phyloP scores from a whole-genome alignment of 352 stramenopile genomes.

The Pythium phragmitis region DNA sequence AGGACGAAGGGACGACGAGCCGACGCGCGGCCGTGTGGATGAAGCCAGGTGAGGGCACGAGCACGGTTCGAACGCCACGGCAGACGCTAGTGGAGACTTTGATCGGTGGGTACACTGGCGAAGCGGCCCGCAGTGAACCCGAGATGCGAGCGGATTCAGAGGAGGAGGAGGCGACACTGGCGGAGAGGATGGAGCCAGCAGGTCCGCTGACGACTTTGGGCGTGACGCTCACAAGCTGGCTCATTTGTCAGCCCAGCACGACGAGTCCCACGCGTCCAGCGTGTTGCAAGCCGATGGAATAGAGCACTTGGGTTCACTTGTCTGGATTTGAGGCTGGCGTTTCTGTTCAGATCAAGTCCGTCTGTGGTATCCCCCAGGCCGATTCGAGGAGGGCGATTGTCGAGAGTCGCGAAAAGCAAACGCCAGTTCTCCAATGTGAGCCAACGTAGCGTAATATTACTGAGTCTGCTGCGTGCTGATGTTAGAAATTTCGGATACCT shows the following conservation, averaged over 20 bases:
- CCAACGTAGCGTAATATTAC: no score
- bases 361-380: no score
- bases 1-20: neutral
- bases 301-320: neutral
- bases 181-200: neutral
- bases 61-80: neutral
- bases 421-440: no score
- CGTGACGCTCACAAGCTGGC: slow-evolving; percentile 17
- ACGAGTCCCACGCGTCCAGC: neutral
- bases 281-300: slow-evolving; percentile 18
- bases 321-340: neutral
- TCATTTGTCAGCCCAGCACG: neutral
- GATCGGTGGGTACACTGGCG: slow-evolving; percentile 6
- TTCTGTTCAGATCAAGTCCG: neutral
- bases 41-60: neutral
- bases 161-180: neutral
- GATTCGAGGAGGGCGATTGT: no score
- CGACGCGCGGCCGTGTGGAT: slow-evolving; percentile 11
- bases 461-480: no score
- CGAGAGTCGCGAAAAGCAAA: no score
- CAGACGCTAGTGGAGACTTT: slow-evolving; percentile 7
- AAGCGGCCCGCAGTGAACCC: neutral
- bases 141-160: neutral
- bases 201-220: slow-evolving; percentile 10
- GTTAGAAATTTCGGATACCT: no score